Evolutionary conservation across 1,284 basidiomycete species (phyloP), one percentile per base, ranked within the genome.

Genomic region (Ceratobasidium sp.): DNA sequence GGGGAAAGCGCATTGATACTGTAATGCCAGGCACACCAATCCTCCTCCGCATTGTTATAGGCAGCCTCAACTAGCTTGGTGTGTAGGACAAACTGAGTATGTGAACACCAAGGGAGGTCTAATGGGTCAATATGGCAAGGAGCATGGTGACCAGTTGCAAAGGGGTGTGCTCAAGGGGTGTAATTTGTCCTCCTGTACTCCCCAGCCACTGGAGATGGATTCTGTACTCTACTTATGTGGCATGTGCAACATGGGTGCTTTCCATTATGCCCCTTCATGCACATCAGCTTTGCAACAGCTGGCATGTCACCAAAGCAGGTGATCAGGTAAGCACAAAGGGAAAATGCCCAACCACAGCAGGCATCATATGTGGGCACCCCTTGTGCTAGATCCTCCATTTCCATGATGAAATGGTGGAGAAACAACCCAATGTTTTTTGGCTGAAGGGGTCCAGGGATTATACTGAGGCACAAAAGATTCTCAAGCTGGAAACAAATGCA

Each of bases 371-470:
- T 43, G 3, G 67, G 40, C 17, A 72, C 56, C 8, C 71, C 69
- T 1, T 20, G 15, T 20, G 62, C 71, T 27, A 73, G 62, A 5
- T 55, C 31, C 29, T 64, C 32, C 32, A 68, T 45, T 42, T 73
- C 62, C 8, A 68, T 53, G 6, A 67, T 57, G 1, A 72, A 47
- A 1, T 60, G 72, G 34, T 50, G 27, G 17, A 69, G 43, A 34
- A 72, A 72, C 0, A 27, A 22, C n/a, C n/a, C n/a, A n/a, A n/a
- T n/a, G n/a, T 79, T 75, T 42, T 77, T 77, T 25, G 77, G 78
- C 42, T 72, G 54, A 27, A 74, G 58, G 2, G 79, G 80, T 15
- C 80, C 78, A 32, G 79, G 79, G 53, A 80, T 77, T 25, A 79
- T 69, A n/a, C 77, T 76, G 57, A 76, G 29, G 70, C 73, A 76